phyloP scores from a whole-genome alignment of 1,284 basidiomycete genomes.

The Rhizoctonia solani region DNA sequence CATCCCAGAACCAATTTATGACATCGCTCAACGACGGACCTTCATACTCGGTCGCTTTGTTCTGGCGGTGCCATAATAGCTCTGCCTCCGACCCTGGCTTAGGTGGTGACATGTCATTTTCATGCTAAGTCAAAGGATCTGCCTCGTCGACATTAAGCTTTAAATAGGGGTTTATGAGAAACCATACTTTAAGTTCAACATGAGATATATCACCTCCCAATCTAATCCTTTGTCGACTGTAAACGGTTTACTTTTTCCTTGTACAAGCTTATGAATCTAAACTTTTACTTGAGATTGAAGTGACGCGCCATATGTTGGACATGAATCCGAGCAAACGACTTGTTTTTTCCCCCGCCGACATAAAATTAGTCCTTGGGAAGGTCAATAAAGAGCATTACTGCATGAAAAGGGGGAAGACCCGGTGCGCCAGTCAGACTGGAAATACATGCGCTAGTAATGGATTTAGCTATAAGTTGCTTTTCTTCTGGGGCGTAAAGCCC shows the following conservation, averaged over 20 bases:
- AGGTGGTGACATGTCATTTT: constrained; percentile 20
- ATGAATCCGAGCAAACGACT: constrained; percentile 10
- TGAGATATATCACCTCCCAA: constrained; percentile 31
- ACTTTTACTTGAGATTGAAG: neutral
- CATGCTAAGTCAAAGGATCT: constrained; percentile 18
- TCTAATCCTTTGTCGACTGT: constrained; percentile 14
- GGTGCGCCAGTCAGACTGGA: neutral
- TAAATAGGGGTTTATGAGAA: neutral
- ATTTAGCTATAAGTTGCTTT: constrained; percentile 3
- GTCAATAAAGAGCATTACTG: constrained; percentile 15
- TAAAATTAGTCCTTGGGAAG: constrained; percentile 4
- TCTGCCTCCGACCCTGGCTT: neutral
- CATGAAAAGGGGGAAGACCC: constrained; percentile 10
- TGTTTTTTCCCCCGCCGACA: constrained; percentile 14
- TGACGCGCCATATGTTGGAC: constrained; percentile 15
- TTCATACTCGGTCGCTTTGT: constrained; percentile 17
- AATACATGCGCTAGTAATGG: neutral
- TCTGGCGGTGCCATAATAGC: neutral
- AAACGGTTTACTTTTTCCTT: constrained; percentile 9
- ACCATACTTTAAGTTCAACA: neutral
- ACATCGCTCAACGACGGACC: constrained; percentile 20
- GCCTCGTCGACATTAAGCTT: constrained; percentile 26
- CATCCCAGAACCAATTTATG: no score
- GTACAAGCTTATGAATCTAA: constrained; percentile 3
- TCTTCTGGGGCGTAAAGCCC: constrained; percentile 11